Conservation (phyloP, 2,329 filamentous ascomycete species). For the Aspergillus intermedius region DNA sequence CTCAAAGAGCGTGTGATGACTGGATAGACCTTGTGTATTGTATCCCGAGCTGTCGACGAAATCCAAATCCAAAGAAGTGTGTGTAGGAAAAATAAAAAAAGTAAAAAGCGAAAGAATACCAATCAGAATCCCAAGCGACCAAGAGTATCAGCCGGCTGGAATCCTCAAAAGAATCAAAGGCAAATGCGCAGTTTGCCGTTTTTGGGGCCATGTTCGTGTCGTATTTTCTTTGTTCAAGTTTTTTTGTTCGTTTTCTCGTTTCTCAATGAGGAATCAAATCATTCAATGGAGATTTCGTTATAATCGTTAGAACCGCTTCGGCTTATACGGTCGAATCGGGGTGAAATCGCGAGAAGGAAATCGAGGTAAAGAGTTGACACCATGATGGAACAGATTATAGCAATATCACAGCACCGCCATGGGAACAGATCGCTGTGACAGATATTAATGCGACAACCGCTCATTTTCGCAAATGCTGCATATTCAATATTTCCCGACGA, state of each 20-base stretch:
- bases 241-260: neutral
- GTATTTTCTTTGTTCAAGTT: neutral
- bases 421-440: neutral
- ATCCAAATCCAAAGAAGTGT: neutral
- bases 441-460: conserved; percentile 6
- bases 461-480: conserved; percentile 26
- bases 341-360: conserved; percentile 1
- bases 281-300: neutral
- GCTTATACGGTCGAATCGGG: too few species aligned
- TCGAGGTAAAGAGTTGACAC: conserved; percentile 16
- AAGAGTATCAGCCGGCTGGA: neutral
- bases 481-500: conserved; percentile 33
- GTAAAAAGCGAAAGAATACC: neutral
- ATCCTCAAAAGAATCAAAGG: neutral
- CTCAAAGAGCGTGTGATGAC: neutral
- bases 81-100: neutral
- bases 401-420: neutral
- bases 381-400: conserved; percentile 15
- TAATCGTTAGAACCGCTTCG: neutral
- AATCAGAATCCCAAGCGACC: neutral
- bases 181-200: neutral
- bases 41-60: neutral
- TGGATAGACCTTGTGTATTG: neutral
- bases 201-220: neutral
- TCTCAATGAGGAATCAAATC: neutral